A percentile compares a stretch with the other conserved stretches of the same genome.
Evolutionary conservation across 164 flowering plant species (phyloP).

Genomic region (Liquidambar formosana): DNA sequence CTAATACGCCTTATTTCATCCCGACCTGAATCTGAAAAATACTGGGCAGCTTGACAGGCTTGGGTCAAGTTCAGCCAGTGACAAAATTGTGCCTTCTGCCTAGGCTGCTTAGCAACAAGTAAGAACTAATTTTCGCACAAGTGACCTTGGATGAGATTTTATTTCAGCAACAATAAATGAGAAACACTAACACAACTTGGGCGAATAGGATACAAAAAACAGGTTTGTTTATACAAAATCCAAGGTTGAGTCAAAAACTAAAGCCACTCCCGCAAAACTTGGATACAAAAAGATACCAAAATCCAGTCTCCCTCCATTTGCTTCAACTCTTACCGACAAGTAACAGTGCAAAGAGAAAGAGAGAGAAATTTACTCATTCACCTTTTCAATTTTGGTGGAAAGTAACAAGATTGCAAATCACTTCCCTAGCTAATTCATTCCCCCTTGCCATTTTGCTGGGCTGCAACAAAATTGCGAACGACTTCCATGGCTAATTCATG

Average conservation of each 20-base stretch:
- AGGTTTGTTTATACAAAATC: background rate
- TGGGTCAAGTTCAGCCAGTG: no score
- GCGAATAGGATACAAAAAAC: background rate
- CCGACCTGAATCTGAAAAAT: no score
- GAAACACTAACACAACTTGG: background rate
- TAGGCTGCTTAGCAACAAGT: no score
- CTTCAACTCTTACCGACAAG: slow-evolving; percentile 17
- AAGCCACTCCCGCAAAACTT: no score
- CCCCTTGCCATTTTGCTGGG: slow-evolving; percentile 71
- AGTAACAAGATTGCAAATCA: background rate
- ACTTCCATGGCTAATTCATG: slow-evolving; percentile 83
- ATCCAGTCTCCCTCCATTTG: background rate
- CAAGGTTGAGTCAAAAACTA: background rate
- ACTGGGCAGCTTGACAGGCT: no score
- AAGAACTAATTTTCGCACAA: background rate
- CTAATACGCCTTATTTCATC: no score
- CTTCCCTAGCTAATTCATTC: slow-evolving; percentile 24
- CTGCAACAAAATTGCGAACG: slow-evolving; percentile 70
- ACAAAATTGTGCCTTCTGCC: no score
- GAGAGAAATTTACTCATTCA: slow-evolving; percentile 1
- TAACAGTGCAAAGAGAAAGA: slow-evolving; percentile 12
- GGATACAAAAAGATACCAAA: slow-evolving; percentile 2
- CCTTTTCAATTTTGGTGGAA: background rate
- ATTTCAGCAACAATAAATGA: background rate
- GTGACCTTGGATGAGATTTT: background rate